A percentile compares a stretch with the other conserved stretches of the same genome.
Evolutionary conservation across 208 protist species (phyloP).

Genomic region (Trypanosoma lewisi): DNA sequence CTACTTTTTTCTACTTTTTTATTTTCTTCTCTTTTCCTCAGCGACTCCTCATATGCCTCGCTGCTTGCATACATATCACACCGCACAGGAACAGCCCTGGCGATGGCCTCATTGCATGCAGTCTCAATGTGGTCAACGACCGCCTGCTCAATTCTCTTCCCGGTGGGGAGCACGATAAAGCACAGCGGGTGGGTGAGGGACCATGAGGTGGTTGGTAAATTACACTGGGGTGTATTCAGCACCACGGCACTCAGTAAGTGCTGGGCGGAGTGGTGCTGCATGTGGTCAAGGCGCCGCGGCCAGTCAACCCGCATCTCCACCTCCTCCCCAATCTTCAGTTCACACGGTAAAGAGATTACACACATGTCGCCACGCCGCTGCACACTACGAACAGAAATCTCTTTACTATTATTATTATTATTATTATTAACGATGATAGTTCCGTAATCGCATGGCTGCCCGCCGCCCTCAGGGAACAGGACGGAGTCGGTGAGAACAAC

Average conservation of each 20-base stretch:
- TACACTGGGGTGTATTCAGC: conserved; percentile 38
- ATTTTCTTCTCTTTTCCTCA: conserved; percentile 19
- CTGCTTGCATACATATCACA: conserved; percentile 48
- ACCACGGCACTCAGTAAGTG: conserved; percentile 85
- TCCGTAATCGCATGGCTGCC: conserved; percentile 86
- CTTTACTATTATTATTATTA: background rate
- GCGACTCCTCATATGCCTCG: conserved; percentile 39
- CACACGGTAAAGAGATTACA: conserved; percentile 38
- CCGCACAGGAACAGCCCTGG: conserved; percentile 35
- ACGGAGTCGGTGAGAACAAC: conserved; percentile 77
- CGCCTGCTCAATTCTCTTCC: conserved; percentile 49
- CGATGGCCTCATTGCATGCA: conserved; percentile 62
- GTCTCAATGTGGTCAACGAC: conserved; percentile 57
- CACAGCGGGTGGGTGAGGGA: conserved; percentile 66
- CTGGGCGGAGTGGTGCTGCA: conserved; percentile 92
- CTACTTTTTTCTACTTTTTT: background rate
- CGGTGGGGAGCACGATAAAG: conserved; percentile 69
- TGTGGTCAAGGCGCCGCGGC: conserved; percentile 83
- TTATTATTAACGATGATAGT: conserved; percentile 17
- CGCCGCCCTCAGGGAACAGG: conserved; percentile 88
- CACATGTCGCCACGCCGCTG: conserved; percentile 63
- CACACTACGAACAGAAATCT: conserved; percentile 30
- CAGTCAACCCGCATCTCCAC: conserved; percentile 76
- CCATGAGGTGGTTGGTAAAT: conserved; percentile 82
- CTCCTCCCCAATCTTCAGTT: conserved; percentile 38